Conservation (phyloP, 192 early-diverging fungal species). For the Entophlyctis luteolus region DNA sequence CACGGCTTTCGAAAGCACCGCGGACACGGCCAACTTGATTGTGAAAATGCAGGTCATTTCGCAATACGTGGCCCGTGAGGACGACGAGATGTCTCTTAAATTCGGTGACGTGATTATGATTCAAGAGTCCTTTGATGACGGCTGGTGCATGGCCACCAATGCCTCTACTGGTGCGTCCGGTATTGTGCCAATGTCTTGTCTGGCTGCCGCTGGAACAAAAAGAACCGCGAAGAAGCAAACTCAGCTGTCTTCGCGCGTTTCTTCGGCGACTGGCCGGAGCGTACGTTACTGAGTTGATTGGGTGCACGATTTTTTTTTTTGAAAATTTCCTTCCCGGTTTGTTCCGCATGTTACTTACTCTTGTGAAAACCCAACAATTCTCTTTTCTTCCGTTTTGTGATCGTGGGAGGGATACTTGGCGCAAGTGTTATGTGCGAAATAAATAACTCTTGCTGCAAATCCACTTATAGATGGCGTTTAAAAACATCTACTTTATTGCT, state of each 20-base stretch:
- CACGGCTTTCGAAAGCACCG: not conserved
- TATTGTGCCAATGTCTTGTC: slow-evolving; percentile 32
- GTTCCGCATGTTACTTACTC: too few relatives aligned
- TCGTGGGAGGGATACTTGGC: too few relatives aligned
- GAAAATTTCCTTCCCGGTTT: too few relatives aligned
- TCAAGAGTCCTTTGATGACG: slow-evolving; percentile 19
- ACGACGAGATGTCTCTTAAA: slow-evolving; percentile 9
- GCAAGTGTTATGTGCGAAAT: too few relatives aligned
- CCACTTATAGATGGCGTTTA: too few relatives aligned
- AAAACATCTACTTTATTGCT: too few relatives aligned
- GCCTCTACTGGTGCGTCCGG: slow-evolving; percentile 30
- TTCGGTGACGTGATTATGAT: slow-evolving; percentile 14
- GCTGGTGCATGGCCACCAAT: slow-evolving; percentile 34
- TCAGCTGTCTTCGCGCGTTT: not conserved
- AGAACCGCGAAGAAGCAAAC: not conserved
- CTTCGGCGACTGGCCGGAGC: not conserved
- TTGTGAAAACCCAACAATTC: too few relatives aligned
- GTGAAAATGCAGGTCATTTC: slow-evolving; percentile 16
- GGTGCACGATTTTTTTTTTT: too few relatives aligned
- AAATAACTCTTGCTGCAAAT: too few relatives aligned
- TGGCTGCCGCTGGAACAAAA: slow-evolving; percentile 15
- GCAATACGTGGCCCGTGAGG: slow-evolving; percentile 4
- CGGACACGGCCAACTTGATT: not conserved
- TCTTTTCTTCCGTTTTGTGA: too few relatives aligned
- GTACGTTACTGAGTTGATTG: too few relatives aligned